Percentiles rank a stretch among this genome's conserved stretches.
phyloP scores from a whole-genome alignment of 1,139 yeast species.

The Taphrina flavorubra region DNA sequence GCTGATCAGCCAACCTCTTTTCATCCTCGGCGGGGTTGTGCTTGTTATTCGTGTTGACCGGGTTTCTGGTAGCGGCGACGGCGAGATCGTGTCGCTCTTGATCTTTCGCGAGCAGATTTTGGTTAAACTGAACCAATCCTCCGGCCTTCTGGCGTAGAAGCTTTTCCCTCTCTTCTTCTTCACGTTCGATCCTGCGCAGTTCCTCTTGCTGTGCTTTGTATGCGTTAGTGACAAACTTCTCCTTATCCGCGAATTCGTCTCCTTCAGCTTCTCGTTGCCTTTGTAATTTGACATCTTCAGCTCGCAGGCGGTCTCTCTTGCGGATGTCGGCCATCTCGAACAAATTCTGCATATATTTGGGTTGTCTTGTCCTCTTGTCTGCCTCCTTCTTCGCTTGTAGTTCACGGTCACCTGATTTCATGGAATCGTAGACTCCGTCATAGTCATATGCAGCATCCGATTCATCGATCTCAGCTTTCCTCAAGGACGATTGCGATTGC shows the following conservation, averaged over 20 bases:
- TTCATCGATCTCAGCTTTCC: slow-evolving; percentile 5
- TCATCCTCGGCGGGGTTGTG: neutral
- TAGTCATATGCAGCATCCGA: slow-evolving; percentile 49
- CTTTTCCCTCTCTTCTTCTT: slow-evolving; percentile 49
- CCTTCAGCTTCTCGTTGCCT: slow-evolving; percentile 52
- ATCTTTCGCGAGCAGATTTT: slow-evolving; percentile 47
- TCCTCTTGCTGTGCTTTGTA: slow-evolving; percentile 55
- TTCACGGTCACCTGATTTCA: slow-evolving; percentile 50
- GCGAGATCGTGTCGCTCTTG: slow-evolving; percentile 47
- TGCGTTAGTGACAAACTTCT: slow-evolving; percentile 56
- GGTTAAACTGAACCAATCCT: slow-evolving; percentile 47
- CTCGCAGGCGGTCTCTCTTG: slow-evolving; percentile 54
- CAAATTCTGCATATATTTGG: slow-evolving; percentile 54
- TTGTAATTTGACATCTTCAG: slow-evolving; percentile 51
- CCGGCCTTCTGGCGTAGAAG: slow-evolving; percentile 29
- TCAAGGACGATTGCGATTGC: slow-evolving; percentile 22
- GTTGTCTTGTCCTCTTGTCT: slow-evolving; percentile 47
- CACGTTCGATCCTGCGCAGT: slow-evolving; percentile 47
- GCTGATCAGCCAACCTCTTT: slow-evolving; percentile 39
- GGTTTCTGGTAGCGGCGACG: slow-evolving; percentile 44
- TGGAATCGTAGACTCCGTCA: slow-evolving; percentile 54
- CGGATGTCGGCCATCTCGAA: slow-evolving; percentile 55
- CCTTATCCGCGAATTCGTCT: slow-evolving; percentile 55
- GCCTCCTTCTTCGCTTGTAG: slow-evolving; percentile 27
- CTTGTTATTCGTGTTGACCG: neutral